Evolutionary conservation across 352 stramenopile species (phyloP).

Genomic region (Pythium insidiosum): DNA sequence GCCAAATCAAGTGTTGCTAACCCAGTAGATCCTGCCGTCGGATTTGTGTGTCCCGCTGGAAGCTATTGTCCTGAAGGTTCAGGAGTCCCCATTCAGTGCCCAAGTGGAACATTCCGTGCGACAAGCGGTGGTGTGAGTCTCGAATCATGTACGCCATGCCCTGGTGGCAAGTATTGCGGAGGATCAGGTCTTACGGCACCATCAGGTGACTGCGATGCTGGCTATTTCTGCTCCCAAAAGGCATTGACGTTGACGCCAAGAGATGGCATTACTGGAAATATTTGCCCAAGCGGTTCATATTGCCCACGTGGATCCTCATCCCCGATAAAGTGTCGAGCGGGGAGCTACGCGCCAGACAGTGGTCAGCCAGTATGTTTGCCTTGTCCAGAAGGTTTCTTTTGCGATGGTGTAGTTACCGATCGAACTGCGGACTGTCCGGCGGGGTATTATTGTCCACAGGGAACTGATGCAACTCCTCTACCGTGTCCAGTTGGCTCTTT

Average conservation of each 20-base stretch:
- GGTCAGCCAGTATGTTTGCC: constrained; percentile 22
- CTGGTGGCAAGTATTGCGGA: constrained; percentile 45
- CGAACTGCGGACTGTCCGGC: constrained; percentile 31
- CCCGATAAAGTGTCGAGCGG: constrained; percentile 33
- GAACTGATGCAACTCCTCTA: constrained; percentile 23
- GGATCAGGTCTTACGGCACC: constrained; percentile 34
- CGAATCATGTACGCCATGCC: constrained; percentile 58
- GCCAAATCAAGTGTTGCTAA: constrained; percentile 52
- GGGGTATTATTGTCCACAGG: constrained; percentile 38
- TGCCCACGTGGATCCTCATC: constrained; percentile 38
- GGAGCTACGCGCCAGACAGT: constrained; percentile 22
- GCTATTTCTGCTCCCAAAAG: constrained; percentile 78
- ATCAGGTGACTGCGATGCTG: constrained; percentile 46
- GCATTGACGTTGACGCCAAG: constrained; percentile 35
- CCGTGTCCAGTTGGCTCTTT: constrained; percentile 75
- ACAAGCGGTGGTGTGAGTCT: constrained; percentile 37
- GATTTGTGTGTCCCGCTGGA: constrained; percentile 52
- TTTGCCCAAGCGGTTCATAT: constrained; percentile 53
- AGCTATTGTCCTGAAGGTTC: constrained; percentile 70
- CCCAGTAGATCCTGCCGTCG: constrained; percentile 32
- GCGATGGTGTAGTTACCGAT: constrained; percentile 37
- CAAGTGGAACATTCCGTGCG: constrained; percentile 43
- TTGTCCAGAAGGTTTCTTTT: constrained; percentile 64
- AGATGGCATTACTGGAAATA: constrained; percentile 28
- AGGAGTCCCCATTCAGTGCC: constrained; percentile 42